Evolutionary conservation across 768 basidiomycete species (phyloP), one percentile per base, ranked within the genome.

Genomic region (Vararia minispora): DNA sequence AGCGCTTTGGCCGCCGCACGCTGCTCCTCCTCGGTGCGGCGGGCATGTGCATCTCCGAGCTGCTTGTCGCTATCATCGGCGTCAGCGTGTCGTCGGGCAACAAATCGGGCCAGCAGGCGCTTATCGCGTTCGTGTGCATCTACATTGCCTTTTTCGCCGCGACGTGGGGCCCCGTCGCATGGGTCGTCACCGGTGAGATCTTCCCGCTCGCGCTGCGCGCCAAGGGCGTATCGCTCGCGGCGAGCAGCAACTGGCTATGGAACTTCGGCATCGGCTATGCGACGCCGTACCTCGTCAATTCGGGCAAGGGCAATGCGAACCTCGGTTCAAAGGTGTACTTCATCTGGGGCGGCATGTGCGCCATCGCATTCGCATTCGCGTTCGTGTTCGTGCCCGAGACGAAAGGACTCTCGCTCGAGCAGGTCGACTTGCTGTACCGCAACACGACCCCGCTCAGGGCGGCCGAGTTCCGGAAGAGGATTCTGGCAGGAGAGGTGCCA

Each of bases 1-100:
- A 87, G 55, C 68, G 63, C 56, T 84, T 79, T 78, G 84, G 84
- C 41, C 79, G 83, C 28, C 69, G 82, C 14, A 82, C 83, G 5
- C 77, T 86, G 66, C 62, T 87, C 2, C 62, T 87, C 40, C 59
- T 58, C 35, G 83, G 79, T 21, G 72, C 75, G 2, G 56, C 73
- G 3, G 52, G 73, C 41, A 83, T 86, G 84, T 76, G 77, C 34
- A 74, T 79, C 66, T 86, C 72, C 67, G 69, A 85, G 47, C 77
- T 65, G 63, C 72, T 84, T 34, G 84, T 86, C 48, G 83, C 82
- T 37, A 83, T 81, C 1, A 79, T 71, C 50, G 80, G 69, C 6
- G 69, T 87, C 55, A 84, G 86, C 45, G 78, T 81, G 36, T 82
- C 73, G 59, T 79, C 78, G 10, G 49, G 54, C 40, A 65, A 71